These are phyloP conservation scores for Mucor piriformis DNA, from an alignment of 371 early-diverging fungal species.

Conservation along the genomic window DNA sequence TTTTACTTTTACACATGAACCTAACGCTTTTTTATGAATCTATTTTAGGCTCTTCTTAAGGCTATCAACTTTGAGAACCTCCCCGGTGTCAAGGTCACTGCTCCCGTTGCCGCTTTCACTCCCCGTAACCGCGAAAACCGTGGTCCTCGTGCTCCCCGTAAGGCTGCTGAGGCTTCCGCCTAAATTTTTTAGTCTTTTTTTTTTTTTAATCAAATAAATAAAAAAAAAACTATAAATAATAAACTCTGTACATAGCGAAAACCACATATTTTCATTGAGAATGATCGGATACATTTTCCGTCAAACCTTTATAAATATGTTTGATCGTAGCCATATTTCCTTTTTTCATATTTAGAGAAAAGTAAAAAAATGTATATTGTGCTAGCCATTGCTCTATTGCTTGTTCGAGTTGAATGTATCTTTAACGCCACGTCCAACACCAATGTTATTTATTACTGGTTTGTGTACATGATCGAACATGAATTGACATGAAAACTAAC, in stretches of 20 bases:
- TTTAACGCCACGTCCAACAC: conserved; percentile 23
- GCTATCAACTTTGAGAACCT: conserved; percentile 92
- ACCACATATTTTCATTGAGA: no score
- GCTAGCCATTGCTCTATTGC: no score
- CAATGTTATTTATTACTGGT: conserved; percentile 30
- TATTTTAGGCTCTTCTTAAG: conserved; percentile 88
- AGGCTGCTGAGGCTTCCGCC: conserved; percentile 24
- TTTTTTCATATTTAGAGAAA: no score
- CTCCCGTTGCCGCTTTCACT: conserved; percentile 43
- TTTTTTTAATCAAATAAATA: conserved; percentile 5
- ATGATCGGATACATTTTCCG: no score
- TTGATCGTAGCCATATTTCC: no score
- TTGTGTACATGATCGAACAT: not conserved
- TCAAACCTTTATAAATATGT: not conserved
- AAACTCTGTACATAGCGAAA: not conserved
- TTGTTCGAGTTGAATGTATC: not conserved
- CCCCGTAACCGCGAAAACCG: conserved; percentile 32
- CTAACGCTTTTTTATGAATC: conserved; percentile 16
- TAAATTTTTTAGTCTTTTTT: conserved; percentile 13
- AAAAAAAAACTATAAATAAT: not conserved
- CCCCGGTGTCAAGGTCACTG: conserved; percentile 68
- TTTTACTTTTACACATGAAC: conserved; percentile 14
- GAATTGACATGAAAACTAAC: not conserved
- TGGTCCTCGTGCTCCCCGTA: conserved; percentile 41
- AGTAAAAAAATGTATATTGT: no score